Conservation (phyloP, 2,329 filamentous ascomycete species). For the Aspergillus floridensis region DNA sequence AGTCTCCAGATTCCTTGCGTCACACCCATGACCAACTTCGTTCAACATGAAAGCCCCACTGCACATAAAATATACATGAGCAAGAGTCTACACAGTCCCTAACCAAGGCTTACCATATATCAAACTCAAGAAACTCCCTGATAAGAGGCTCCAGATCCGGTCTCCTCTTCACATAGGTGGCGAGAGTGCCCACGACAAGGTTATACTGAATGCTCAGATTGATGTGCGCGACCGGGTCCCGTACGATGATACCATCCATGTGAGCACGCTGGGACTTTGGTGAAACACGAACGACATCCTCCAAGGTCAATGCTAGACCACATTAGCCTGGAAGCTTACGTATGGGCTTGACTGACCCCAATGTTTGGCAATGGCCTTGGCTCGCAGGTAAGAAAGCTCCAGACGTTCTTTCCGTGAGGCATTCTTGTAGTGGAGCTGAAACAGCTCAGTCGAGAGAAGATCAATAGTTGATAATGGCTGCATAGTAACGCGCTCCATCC, state of each 20-base stretch:
- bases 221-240: conserved; percentile 6
- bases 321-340: background rate
- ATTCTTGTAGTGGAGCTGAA: background rate
- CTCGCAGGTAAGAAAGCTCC: conserved; percentile 7
- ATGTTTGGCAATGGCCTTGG: conserved; percentile 2
- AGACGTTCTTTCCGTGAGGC: background rate
- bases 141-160: conserved; percentile 18
- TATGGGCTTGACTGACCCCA: background rate
- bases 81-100: background rate
- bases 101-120: conserved; percentile 18
- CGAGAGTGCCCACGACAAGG: conserved; percentile 21
- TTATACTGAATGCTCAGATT: conserved; percentile 22
- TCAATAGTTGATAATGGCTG: background rate
- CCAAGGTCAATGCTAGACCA: background rate
- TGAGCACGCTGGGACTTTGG: conserved; percentile 6
- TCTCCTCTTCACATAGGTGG: conserved; percentile 11
- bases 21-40: conserved; percentile 41
- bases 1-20: conserved; percentile 40
- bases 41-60: conserved; percentile 38
- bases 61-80: conserved; percentile 4
- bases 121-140: conserved; percentile 18
- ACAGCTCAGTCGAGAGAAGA: conserved; percentile 4
- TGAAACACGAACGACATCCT: conserved; percentile 2
- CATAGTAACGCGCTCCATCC: background rate
- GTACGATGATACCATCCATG: background rate